A percentile compares a stretch with the other conserved stretches of the same genome.
Conservation (phyloP, 306 rosid genomes). For the Boehmeria nivea region DNA sequence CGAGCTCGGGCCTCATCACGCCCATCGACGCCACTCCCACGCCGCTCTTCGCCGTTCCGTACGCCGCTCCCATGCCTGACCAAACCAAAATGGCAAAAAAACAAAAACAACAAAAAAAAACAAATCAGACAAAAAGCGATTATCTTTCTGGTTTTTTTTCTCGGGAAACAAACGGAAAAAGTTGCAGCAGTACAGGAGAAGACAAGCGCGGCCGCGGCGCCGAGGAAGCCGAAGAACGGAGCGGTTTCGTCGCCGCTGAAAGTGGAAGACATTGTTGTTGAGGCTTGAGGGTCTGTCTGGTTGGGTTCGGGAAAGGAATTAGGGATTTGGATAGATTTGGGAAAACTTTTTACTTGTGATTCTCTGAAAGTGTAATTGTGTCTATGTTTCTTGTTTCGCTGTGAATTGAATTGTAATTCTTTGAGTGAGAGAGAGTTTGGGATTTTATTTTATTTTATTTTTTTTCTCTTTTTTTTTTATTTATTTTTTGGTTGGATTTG, state of each 20-base stretch:
- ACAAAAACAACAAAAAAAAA: background rate
- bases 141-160: no score
- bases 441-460: background rate
- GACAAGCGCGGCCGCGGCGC: constrained; percentile 63
- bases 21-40: constrained; percentile 84
- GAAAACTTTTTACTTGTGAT: no score
- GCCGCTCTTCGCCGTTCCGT: constrained; percentile 67
- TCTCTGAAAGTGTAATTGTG: no score
- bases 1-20: constrained; percentile 69
- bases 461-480: no score
- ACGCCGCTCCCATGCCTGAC: constrained; percentile 64
- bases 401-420: no score
- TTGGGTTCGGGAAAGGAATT: constrained; percentile 6
- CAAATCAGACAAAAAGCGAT: no score
- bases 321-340: constrained; percentile 3
- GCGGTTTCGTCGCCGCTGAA: constrained; percentile 78
- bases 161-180: constrained; percentile 11
- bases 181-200: constrained; percentile 47
- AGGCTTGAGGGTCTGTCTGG: background rate
- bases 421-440: no score
- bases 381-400: no score
- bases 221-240: constrained; percentile 61
- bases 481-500: no score
- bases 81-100: background rate
- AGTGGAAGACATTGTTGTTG: constrained; percentile 30